A percentile compares a stretch with the other conserved stretches of the same genome.
Conservation (phyloP, 805 yeast genomes). For the Candida anglica region DNA sequence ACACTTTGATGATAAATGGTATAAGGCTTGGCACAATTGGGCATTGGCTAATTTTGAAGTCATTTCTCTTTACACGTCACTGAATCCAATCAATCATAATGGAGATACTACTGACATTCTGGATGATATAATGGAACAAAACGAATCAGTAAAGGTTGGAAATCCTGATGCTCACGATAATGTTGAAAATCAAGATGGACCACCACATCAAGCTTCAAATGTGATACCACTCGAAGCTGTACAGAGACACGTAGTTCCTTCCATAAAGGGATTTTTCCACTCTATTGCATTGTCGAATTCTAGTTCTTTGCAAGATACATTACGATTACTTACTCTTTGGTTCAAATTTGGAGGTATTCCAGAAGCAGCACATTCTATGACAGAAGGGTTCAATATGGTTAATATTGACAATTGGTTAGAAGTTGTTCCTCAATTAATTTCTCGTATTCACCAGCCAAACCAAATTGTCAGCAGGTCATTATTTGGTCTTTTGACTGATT, state of each 20-base stretch:
- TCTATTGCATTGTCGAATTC: slow-evolving; percentile 85
- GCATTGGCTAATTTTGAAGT: slow-evolving; percentile 97
- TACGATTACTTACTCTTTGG: slow-evolving; percentile 89
- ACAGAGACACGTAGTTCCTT: slow-evolving; percentile 89
- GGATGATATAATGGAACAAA: slow-evolving; percentile 25
- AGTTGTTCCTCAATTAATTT: slow-evolving; percentile 91
- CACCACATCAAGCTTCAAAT: slow-evolving; percentile 9
- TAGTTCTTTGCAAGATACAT: slow-evolving; percentile 87
- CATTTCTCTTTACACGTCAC: slow-evolving; percentile 54
- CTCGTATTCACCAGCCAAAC: slow-evolving; percentile 95
- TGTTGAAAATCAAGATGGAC: slow-evolving; percentile 4
- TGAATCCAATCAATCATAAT: slow-evolving; percentile 13
- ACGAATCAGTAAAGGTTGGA: slow-evolving; percentile 13
- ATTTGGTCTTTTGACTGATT: slow-evolving; percentile 73
- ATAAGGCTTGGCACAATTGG: slow-evolving; percentile 99
- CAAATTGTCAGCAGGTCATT: slow-evolving; percentile 77
- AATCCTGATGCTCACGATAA: slow-evolving; percentile 2
- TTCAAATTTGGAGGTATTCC: slow-evolving; percentile 92
- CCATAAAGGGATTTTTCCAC: slow-evolving; percentile 92
- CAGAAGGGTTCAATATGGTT: slow-evolving; percentile 86
- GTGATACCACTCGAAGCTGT: slow-evolving; percentile 52
- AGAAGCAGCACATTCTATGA: slow-evolving; percentile 86
- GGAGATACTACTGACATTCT: slow-evolving; percentile 11
- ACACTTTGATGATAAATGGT: slow-evolving; percentile 90
- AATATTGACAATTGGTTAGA: slow-evolving; percentile 92